Base-by-base conservation (phyloP, 129 eudicot species). In the Flaveria bidentis region DNA sequence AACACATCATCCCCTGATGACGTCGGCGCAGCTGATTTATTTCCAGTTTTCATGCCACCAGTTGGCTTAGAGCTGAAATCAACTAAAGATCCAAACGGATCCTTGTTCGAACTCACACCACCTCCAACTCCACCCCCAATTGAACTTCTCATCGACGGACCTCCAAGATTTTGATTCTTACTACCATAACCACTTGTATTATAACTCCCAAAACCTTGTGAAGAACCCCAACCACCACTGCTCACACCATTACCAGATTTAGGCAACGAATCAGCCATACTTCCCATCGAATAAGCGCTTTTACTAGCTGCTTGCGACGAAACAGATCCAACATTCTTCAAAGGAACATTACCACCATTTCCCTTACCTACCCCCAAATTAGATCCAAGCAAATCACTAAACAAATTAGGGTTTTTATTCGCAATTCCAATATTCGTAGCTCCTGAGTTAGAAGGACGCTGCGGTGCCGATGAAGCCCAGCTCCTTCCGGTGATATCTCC, bases 401-500 rank as follows among this genome's bases (percentile, higher is more conserved):
- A 94, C 91, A 94, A 73, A 83, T 87, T 91, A 60, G 93, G 90
- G 75, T 87, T 85, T 69, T 91, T 94, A 69, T 77, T 85, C 53
- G 78, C 93, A 75, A 93, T 74, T 49, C 98, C 98, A 28, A 82
- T 74, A 36, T 66, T 63, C 13, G 81, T 49, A 73, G 50, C 26
- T 0, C 51, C 76, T 15, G 58, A 62, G 11, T 76, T 51, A 10
- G 72, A 75, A 0, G 84, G 44, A 26, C 62, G 69, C 83, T 74
- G 82, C 9, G 91, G 82, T 13, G 80, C 81, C 5, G 84, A 17
- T 0, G 88, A 78, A 44, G 77, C 69, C 98, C 98, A 93, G 82
- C 91, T 93, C 80, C 81, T 84, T 33, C 98, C 98, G 7, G 76
- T 78, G 11, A 94, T 94, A 73, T 94, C 98, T 18, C 98, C 98